These are phyloP conservation scores for Blastobotrys arbuscula DNA, from an alignment of 1,139 yeast species.

Conservation along the genomic window DNA sequence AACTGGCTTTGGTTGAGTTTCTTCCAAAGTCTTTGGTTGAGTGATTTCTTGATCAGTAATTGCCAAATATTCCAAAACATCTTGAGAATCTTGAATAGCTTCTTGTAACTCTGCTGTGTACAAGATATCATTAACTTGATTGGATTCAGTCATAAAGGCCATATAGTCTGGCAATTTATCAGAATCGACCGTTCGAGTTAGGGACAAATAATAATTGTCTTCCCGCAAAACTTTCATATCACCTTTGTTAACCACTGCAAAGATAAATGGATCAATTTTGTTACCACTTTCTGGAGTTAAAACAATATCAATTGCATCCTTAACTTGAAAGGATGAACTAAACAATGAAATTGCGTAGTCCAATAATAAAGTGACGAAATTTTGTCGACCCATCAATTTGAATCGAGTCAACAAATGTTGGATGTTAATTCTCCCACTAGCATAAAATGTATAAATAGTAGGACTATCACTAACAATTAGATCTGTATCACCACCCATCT, in stretches of 20 bases:
- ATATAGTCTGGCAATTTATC: conserved; percentile 61
- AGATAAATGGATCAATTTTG: conserved; percentile 55
- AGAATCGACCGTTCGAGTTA: conserved; percentile 76
- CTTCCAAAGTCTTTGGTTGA: conserved; percentile 52
- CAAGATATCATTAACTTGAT: conserved; percentile 68
- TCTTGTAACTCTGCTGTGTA: conserved; percentile 49
- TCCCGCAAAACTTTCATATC: conserved; percentile 75
- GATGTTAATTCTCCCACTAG: conserved; percentile 82
- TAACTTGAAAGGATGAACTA: conserved; percentile 45
- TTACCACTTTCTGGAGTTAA: conserved; percentile 53
- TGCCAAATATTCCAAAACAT: conserved; percentile 57
- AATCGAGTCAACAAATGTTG: conserved; percentile 57
- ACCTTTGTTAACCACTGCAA: conserved; percentile 79
- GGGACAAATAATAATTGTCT: conserved; percentile 72
- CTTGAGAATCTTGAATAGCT: conserved; percentile 33
- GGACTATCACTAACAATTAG: conserved; percentile 61
- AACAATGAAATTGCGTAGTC: conserved; percentile 56
- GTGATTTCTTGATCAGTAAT: conserved; percentile 76
- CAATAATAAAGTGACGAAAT: conserved; percentile 56
- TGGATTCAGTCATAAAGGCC: conserved; percentile 86
- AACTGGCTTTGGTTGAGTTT: conserved; percentile 51
- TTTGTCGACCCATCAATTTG: conserved; percentile 74
- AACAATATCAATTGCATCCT: conserved; percentile 42
- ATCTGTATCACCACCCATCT: conserved; percentile 17
- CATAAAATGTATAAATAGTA: conserved; percentile 69